These are phyloP conservation scores for Tylopilus plumbeoviolaceoides DNA, from an alignment of 768 basidiomycete species.

Conservation along the genomic window DNA sequence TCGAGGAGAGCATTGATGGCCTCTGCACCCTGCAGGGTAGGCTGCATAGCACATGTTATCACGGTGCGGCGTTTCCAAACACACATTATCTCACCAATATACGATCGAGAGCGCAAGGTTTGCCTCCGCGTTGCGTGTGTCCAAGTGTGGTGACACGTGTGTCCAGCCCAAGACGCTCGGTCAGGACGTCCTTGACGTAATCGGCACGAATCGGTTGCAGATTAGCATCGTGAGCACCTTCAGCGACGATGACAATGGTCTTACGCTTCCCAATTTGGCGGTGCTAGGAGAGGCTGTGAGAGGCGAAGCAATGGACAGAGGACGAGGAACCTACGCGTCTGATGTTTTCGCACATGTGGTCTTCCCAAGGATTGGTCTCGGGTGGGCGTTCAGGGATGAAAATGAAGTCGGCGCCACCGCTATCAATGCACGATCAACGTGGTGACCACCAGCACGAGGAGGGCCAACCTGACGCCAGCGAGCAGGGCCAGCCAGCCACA, in stretches of 20 bases:
- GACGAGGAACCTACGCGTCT: slow-evolving; percentile 52
- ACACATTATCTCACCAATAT: slow-evolving; percentile 61
- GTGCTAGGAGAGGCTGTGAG: slow-evolving; percentile 51
- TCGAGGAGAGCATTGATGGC: slow-evolving; percentile 86
- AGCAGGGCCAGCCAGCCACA: slow-evolving; percentile 98
- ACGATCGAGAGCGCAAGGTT: slow-evolving; percentile 90
- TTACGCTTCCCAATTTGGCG: slow-evolving; percentile 91
- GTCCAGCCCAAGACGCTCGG: slow-evolving; percentile 85
- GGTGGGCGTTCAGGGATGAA: slow-evolving; percentile 97
- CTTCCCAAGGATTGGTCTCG: slow-evolving; percentile 75
- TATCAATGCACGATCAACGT: slow-evolving; percentile 27
- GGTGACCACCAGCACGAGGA: not conserved
- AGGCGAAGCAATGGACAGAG: not conserved
- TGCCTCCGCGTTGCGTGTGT: slow-evolving; percentile 93
- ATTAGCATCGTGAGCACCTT: slow-evolving; percentile 86
- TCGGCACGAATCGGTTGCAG: slow-evolving; percentile 91
- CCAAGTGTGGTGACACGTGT: slow-evolving; percentile 96
- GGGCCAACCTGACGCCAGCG: slow-evolving; percentile 79
- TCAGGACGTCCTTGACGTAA: slow-evolving; percentile 85
- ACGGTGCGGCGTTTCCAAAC: not conserved
- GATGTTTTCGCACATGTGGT: slow-evolving; percentile 85
- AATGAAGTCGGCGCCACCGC: slow-evolving; percentile 92
- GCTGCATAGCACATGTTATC: slow-evolving; percentile 42
- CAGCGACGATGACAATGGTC: slow-evolving; percentile 97
- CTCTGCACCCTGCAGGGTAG: slow-evolving; percentile 93